Conservation (phyloP, 768 basidiomycete genomes). For the Neoboletus brunneissimus region DNA sequence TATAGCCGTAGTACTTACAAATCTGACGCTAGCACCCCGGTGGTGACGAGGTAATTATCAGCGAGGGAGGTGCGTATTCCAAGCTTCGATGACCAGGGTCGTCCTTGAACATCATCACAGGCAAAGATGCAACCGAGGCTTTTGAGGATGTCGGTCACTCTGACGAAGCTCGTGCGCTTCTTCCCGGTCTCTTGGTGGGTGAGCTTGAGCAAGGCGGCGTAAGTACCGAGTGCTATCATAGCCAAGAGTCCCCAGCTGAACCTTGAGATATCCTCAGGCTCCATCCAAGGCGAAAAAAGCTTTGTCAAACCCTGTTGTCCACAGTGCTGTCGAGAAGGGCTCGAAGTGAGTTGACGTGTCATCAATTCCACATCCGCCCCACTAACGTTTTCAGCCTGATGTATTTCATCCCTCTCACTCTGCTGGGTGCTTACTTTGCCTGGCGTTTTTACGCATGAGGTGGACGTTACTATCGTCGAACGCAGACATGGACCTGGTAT, state of each 20-base stretch:
- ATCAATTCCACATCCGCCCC: not conserved
- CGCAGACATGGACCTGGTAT: not conserved
- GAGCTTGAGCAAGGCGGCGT: slow-evolving; percentile 74
- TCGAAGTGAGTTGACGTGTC: slow-evolving; percentile 53
- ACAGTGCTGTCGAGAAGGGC: slow-evolving; percentile 57
- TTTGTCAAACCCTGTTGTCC: slow-evolving; percentile 40
- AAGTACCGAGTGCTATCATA: slow-evolving; percentile 27
- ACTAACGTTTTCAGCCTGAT: slow-evolving; percentile 48
- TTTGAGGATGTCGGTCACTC: slow-evolving; percentile 99
- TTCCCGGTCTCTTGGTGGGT: slow-evolving; percentile 77
- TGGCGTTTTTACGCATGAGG: slow-evolving; percentile 66
- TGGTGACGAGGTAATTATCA: slow-evolving; percentile 95
- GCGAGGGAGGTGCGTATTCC: slow-evolving; percentile 76
- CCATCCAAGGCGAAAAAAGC: slow-evolving; percentile 51
- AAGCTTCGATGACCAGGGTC: slow-evolving; percentile 1
- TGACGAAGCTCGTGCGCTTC: slow-evolving; percentile 88
- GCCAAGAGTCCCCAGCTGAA: slow-evolving; percentile 1
- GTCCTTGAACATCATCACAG: slow-evolving; percentile 39
- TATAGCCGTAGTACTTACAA: slow-evolving; percentile 6
- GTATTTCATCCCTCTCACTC: slow-evolving; percentile 79
- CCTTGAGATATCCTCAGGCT: slow-evolving; percentile 34
- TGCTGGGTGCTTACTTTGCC: slow-evolving; percentile 84
- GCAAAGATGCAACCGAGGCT: slow-evolving; percentile 94
- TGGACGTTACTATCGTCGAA: not conserved
- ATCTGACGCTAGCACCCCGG: slow-evolving; percentile 73